Conservation (phyloP, 2,329 filamentous ascomycete species). For the Xylogone sp. region DNA sequence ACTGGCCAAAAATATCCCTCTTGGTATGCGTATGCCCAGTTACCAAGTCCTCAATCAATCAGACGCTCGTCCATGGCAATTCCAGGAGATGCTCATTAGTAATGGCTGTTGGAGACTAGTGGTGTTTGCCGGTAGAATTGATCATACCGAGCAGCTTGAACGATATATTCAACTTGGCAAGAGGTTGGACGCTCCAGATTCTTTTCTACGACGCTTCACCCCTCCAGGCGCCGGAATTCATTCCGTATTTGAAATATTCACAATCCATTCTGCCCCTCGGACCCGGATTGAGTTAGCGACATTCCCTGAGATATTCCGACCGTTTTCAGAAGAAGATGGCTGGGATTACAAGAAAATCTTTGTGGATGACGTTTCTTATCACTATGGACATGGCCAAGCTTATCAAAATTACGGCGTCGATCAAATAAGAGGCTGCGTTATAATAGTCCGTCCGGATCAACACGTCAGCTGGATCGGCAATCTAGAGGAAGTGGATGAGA, state of each 20-base stretch:
- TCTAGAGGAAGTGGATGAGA: no score
- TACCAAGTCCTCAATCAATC: slow-evolving; percentile 58
- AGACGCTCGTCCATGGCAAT: slow-evolving; percentile 48
- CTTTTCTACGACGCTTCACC: slow-evolving; percentile 43
- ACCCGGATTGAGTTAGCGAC: slow-evolving; percentile 44
- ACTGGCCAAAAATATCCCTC: slow-evolving; percentile 22
- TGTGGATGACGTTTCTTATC: slow-evolving; percentile 48
- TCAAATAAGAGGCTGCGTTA: slow-evolving; percentile 14
- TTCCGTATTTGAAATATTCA: slow-evolving; percentile 55
- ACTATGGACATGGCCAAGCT: slow-evolving; percentile 44
- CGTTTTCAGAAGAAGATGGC: slow-evolving; percentile 40
- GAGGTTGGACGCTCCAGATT: slow-evolving; percentile 30
- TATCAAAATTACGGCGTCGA: slow-evolving; percentile 24
- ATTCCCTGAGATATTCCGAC: slow-evolving; percentile 44
- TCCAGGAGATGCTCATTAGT: slow-evolving; percentile 52
- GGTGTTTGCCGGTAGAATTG: slow-evolving; percentile 60
- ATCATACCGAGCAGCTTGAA: slow-evolving; percentile 36
- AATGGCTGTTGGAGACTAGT: slow-evolving; percentile 57
- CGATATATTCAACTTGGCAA: slow-evolving; percentile 45
- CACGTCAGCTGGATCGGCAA: slow-evolving; percentile 29
- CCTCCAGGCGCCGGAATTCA: slow-evolving; percentile 35
- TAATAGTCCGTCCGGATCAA: slow-evolving; percentile 25
- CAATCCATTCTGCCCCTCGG: slow-evolving; percentile 52
- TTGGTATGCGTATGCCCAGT: slow-evolving; percentile 56
- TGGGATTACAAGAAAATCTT: slow-evolving; percentile 55